These are phyloP conservation scores for Olyra latifolia DNA, from an alignment of 176 grass and related monocot species.

Conservation along the genomic window DNA sequence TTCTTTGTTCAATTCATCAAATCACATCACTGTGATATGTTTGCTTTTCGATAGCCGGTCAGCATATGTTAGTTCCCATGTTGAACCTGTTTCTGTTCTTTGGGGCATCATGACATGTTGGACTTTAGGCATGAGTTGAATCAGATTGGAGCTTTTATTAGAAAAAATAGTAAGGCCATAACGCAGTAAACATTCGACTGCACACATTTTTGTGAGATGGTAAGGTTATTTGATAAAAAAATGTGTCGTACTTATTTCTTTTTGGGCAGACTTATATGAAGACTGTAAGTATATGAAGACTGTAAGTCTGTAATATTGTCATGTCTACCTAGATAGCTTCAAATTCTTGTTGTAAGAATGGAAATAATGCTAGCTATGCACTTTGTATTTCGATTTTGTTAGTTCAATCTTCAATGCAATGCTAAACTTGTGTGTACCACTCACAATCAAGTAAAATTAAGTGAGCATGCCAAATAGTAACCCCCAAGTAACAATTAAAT, in stretches of 20 bases:
- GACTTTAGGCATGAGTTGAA: too few relatives aligned
- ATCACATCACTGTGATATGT: neutral
- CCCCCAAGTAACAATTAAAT: neutral
- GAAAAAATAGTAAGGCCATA: too few relatives aligned
- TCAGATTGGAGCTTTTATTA: too few relatives aligned
- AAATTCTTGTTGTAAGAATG: neutral
- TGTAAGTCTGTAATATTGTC: too few relatives aligned
- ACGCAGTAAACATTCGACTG: too few relatives aligned
- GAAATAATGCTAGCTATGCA: conserved; percentile 5
- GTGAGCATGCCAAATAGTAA: neutral
- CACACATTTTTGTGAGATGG: too few relatives aligned
- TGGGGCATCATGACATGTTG: too few relatives aligned
- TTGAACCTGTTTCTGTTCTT: neutral
- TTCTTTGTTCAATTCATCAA: neutral
- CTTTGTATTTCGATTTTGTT: neutral
- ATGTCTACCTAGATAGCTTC: neutral
- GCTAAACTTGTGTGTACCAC: neutral
- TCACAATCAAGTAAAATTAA: neutral
- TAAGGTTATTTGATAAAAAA: too few relatives aligned
- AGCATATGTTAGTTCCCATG: neutral
- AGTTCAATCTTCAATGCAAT: neutral
- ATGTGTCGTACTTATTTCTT: too few relatives aligned
- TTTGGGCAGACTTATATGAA: too few relatives aligned
- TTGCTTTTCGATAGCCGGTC: conserved; percentile 1
- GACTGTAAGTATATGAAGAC: too few relatives aligned